phyloP scores from a whole-genome alignment of 345 rosid genomes.

The Brassica carinata region DNA sequence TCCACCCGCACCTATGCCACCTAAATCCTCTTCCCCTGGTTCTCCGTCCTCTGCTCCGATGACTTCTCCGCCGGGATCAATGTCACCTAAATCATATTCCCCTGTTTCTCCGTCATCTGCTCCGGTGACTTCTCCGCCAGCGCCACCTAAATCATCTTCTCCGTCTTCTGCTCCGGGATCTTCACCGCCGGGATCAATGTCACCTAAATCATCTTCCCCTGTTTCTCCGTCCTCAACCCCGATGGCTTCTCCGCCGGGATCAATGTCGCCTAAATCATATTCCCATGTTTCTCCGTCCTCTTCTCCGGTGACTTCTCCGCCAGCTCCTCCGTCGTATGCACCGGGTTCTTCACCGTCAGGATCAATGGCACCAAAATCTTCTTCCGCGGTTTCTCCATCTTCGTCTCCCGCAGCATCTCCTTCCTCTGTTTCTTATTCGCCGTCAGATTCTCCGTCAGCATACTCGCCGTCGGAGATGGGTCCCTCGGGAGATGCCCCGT shows the following conservation, averaged over 20 bases:
- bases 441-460: constrained; percentile 6
- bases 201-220: constrained; percentile 15
- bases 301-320: constrained; percentile 4
- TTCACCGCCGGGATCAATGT: background rate
- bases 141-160: constrained; percentile 17
- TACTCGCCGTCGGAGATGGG: background rate
- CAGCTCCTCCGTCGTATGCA: constrained; percentile 5
- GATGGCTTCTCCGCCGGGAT: background rate
- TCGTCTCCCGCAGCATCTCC: constrained; percentile 23
- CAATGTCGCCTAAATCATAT: background rate
- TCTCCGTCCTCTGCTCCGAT: background rate
- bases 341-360: constrained; percentile 22
- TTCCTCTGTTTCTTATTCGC: background rate
- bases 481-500: background rate
- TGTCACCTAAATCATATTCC: constrained; percentile 28
- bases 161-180: background rate
- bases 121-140: constrained; percentile 13
- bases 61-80: constrained; percentile 24
- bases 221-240: background rate
- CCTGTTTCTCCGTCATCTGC: constrained; percentile 10
- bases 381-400: constrained; percentile 18
- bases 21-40: constrained; percentile 24
- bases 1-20: background rate
- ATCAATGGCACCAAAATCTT: constrained; percentile 32
- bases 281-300: background rate